Percentiles rank a stretch among this genome's conserved stretches.
Conservation (phyloP, 805 yeast genomes). For the Yamadazyma philogaea region DNA sequence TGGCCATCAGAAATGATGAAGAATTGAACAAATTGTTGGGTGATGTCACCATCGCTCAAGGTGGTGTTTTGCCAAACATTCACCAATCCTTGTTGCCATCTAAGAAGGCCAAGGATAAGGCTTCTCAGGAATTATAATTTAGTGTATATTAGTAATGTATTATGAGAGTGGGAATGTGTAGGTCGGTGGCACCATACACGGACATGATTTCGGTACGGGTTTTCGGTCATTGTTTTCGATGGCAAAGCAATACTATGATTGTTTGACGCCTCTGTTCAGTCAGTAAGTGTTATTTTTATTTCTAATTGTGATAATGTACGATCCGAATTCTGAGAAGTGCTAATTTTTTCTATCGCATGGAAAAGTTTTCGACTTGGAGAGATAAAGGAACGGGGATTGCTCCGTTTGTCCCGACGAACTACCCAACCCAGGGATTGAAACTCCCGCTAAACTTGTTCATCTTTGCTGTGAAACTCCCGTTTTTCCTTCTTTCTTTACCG, state of each 20-base stretch:
- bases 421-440: conserved; percentile 15
- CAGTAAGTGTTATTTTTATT: too few species aligned
- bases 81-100: conserved; percentile 89
- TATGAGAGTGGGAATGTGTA: conserved; percentile 7
- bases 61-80: conserved; percentile 98
- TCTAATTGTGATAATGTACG: too few species aligned
- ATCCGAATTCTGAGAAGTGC: too few species aligned
- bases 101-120: conserved; percentile 62
- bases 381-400: conserved; percentile 93
- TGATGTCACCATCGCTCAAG: conserved; percentile 96
- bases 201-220: not conserved
- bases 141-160: conserved; percentile 18
- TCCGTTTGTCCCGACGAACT: conserved; percentile 68
- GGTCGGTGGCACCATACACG: not conserved
- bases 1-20: conserved; percentile 98
- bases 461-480: conserved; percentile 29
- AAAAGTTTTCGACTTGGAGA: conserved; percentile 78
- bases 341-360: conserved; percentile 51
- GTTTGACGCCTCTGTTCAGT: too few species aligned
- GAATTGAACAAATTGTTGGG: conserved; percentile 91
- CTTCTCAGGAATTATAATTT: conserved; percentile 62
- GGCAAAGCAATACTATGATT: too few species aligned
- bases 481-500: conserved; percentile 19
- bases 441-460: conserved; percentile 3
- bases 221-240: not conserved